Percentiles rank a stretch among this genome's conserved stretches.
These are phyloP conservation scores for Parasarocladium wereldwijsianum DNA, from an alignment of 2,329 filamentous ascomycete genomes.

Conservation along the genomic window DNA sequence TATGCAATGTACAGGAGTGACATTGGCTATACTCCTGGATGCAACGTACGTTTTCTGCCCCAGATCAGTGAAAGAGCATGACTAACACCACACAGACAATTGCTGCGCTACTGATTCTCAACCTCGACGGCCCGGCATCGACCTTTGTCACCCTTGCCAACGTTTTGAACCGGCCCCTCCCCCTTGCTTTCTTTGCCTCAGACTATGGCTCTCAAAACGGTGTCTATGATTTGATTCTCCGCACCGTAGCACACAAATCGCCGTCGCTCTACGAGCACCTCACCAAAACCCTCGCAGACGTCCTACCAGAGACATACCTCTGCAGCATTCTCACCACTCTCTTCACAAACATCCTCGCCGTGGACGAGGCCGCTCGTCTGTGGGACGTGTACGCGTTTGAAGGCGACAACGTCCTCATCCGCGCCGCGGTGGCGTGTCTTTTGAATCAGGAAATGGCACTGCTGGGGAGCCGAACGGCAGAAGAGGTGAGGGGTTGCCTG, in stretches of 20 bases:
- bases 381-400: constrained; percentile 81
- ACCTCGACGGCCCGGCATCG: constrained; percentile 46
- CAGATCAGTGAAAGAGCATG: background rate
- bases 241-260: constrained; percentile 51
- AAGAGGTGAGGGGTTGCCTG: constrained; percentile 24
- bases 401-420: constrained; percentile 56
- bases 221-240: constrained; percentile 54
- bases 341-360: constrained; percentile 46
- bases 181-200: constrained; percentile 59
- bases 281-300: constrained; percentile 28
- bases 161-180: constrained; percentile 59
- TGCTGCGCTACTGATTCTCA: constrained; percentile 58
- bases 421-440: constrained; percentile 56
- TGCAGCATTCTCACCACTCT: constrained; percentile 46
- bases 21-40: constrained; percentile 62
- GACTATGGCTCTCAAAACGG: constrained; percentile 55
- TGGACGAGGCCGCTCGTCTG: constrained; percentile 57
- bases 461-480: constrained; percentile 27
- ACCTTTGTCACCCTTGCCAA: constrained; percentile 64
- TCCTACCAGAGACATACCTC: constrained; percentile 39
- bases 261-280: constrained; percentile 50
- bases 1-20: constrained; percentile 74
- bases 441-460: constrained; percentile 35
- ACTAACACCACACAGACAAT: constrained; percentile 37
- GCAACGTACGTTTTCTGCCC: constrained; percentile 44